Conservation (phyloP, 208 protist species). For the Leishmania arabica region DNA sequence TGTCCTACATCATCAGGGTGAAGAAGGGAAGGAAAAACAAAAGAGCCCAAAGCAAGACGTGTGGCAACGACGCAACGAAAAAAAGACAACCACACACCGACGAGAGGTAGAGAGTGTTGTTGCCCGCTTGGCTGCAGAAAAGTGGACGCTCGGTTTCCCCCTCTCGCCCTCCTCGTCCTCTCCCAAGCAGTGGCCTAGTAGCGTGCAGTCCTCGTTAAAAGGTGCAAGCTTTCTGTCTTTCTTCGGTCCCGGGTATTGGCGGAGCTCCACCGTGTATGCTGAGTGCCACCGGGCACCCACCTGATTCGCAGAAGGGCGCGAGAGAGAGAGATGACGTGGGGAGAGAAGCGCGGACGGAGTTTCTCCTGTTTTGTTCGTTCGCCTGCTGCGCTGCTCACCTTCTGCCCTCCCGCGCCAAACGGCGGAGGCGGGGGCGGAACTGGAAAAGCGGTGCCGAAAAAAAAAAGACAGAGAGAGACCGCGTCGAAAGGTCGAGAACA, state of each 20-base stretch:
- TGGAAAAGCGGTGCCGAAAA: background rate
- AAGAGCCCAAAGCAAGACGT: background rate
- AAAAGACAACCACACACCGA: background rate
- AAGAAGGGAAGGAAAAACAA: background rate
- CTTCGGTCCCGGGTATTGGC: background rate
- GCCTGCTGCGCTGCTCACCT: background rate
- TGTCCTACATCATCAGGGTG: background rate
- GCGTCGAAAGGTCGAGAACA: background rate
- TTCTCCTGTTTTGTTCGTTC: background rate
- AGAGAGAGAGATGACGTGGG: background rate
- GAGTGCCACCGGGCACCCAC: background rate
- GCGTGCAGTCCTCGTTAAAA: background rate
- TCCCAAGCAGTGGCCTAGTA: background rate
- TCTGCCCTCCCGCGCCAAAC: background rate
- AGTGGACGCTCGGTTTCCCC: background rate
- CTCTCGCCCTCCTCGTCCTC: background rate
- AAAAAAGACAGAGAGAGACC: background rate
- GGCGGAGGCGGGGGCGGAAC: background rate
- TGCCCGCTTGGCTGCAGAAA: background rate
- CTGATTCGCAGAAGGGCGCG: background rate
- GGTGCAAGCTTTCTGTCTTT: background rate
- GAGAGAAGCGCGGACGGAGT: too few relatives aligned
- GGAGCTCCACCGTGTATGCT: background rate
- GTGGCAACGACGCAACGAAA: background rate
- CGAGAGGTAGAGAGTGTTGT: background rate